phyloP scores from a whole-genome alignment of 768 basidiomycete species.

The Rhodotorula diobovata region DNA sequence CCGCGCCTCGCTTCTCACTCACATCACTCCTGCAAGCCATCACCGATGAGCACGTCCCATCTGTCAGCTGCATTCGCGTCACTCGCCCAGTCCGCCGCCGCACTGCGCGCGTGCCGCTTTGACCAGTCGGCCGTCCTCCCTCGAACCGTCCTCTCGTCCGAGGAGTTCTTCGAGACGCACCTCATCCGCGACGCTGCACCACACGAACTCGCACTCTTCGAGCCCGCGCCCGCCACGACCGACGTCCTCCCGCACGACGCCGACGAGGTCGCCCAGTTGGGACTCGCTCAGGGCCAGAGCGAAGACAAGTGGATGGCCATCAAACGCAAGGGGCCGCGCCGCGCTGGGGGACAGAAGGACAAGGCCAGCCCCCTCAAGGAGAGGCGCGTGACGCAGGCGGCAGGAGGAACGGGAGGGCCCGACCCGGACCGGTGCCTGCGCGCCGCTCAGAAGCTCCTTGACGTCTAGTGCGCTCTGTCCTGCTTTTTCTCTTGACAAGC shows the following conservation, averaged over 20 bases:
- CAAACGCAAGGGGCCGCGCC: slow-evolving; percentile 28
- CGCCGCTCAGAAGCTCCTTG: slow-evolving; percentile 37
- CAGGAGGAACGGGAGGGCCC: slow-evolving; percentile 8
- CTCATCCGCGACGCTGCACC: slow-evolving; percentile 36
- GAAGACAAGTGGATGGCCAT: slow-evolving; percentile 20
- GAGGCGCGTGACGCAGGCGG: not conserved
- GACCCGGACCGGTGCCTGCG: slow-evolving; percentile 30
- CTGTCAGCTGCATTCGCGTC: slow-evolving; percentile 1
- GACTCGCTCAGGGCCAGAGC: not conserved
- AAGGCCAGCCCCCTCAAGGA: slow-evolving; percentile 23
- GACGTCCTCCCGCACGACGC: slow-evolving; percentile 1
- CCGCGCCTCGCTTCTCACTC: not conserved
- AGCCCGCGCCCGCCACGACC: not conserved
- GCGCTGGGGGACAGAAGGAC: slow-evolving; percentile 9
- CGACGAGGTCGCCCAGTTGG: not conserved
- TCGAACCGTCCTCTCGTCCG: slow-evolving; percentile 21
- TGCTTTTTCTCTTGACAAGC: not conserved
- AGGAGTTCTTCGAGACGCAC: slow-evolving; percentile 29
- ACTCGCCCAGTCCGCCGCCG: slow-evolving; percentile 12
- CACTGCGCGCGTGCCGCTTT: slow-evolving; percentile 29
- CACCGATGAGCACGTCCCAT: not conserved
- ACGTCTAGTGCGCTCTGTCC: slow-evolving; percentile 35
- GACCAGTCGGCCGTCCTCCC: slow-evolving; percentile 9
- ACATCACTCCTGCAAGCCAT: too few species aligned
- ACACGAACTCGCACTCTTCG: slow-evolving; percentile 37